Conservation (phyloP, 2,329 filamentous ascomycete genomes). For the Fusarium nodosum region DNA sequence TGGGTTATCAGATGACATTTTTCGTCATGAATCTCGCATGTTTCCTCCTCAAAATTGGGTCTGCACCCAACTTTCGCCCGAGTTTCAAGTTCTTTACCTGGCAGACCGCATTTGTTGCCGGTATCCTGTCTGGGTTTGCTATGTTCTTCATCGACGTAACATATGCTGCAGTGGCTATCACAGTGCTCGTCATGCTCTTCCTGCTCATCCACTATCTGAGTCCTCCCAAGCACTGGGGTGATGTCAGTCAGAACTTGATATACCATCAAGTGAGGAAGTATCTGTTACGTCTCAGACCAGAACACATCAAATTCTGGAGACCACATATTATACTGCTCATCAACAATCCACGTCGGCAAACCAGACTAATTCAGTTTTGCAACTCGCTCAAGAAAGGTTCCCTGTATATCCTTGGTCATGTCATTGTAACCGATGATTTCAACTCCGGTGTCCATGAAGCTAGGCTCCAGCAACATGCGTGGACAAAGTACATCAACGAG, state of each 20-base stretch:
- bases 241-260: conserved; percentile 89
- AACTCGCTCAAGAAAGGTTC: conserved; percentile 92
- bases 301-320: conserved; percentile 95
- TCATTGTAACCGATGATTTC: conserved; percentile 89
- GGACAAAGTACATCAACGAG: conserved; percentile 87
- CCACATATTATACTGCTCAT: conserved; percentile 88
- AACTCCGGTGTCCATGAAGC: conserved; percentile 83
- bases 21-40: conserved; percentile 90
- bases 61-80: conserved; percentile 88
- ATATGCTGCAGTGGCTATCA: conserved; percentile 82
- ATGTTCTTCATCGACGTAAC: conserved; percentile 94
- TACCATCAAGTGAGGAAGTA: conserved; percentile 91
- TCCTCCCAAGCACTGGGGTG: conserved; percentile 89
- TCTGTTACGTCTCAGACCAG: conserved; percentile 82
- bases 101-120: conserved; percentile 82
- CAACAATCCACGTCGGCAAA: conserved; percentile 85
- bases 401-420: conserved; percentile 86
- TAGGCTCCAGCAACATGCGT: conserved; percentile 82
- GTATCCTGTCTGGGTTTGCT: conserved; percentile 79
- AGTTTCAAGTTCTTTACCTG: conserved; percentile 92
- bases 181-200: conserved; percentile 81
- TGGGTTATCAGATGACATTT: conserved; percentile 95
- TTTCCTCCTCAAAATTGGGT: conserved; percentile 87
- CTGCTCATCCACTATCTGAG: conserved; percentile 87
- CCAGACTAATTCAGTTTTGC: conserved; percentile 88